Base-by-base conservation (phyloP, 495 filamentous ascomycete genomes). In the Annulohypoxylon bovei region DNA sequence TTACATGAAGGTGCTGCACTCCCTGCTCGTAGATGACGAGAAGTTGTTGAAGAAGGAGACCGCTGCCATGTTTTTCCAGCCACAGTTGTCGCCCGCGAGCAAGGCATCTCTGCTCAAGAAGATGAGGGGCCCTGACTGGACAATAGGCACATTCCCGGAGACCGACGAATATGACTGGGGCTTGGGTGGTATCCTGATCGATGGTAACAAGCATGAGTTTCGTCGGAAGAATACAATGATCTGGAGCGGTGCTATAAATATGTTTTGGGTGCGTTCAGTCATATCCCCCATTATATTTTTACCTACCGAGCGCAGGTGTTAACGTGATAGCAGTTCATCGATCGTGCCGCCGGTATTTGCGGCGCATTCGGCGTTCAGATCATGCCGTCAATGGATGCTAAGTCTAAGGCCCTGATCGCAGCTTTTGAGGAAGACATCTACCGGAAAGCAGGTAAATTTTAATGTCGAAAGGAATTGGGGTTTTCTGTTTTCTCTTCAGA, bases 341-440 rank as follows among this genome's bases (percentile, higher is more conserved):
- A 81, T 52, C 72, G 78, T 28, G 35, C 52, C 11, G 63, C 74
- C 0, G 78, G 79, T 20, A 67, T 77, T 4, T 79, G 75, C 56
- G 78, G 74, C 20, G 46, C 69, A 4, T 80, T 80, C 55, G 79
- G 75, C 6, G 75, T 74, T 20, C 77, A 80, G 63, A 33, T 76
- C 14, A 0, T 71, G 35, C 70, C 68, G 9, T 65, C 71, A 23
- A 68, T 35, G 4, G 76, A 81, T 39, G 47, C 56, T 6, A 9
- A 32, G 22, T 63, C 73, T 12, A 40, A 49, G 47, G 37, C 55
- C n/a, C 37, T 74, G 37, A 73, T 79, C 2, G 66, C 65, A 67
- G 75, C 71, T 25, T 80, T 80, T 37, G 77, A 80, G 62, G 65
- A 76, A 18, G 58, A 63, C 3, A 37, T 79, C 2, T 80, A 76